Conservation (phyloP, 805 yeast species). For the Brettanomyces custersianus region DNA sequence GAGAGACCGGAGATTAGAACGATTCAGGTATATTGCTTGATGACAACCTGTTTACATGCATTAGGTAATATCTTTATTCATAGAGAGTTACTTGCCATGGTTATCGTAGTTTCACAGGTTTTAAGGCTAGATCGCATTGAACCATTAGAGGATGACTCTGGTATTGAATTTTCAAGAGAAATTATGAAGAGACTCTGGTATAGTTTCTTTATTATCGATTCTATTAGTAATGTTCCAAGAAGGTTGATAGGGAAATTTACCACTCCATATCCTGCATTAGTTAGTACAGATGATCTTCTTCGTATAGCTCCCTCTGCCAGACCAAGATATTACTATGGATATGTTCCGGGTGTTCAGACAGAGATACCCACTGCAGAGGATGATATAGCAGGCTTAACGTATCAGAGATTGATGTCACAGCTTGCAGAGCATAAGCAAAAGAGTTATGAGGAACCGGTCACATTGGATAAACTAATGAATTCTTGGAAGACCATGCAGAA, state of each 20-base stretch:
- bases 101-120: constrained; percentile 13
- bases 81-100: constrained; percentile 11
- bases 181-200: constrained; percentile 17
- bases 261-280: constrained; percentile 15
- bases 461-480: constrained; percentile 3
- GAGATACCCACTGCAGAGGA: constrained; percentile 1
- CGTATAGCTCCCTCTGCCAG: no score
- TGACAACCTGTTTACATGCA: constrained; percentile 18
- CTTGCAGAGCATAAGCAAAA: constrained; percentile 1
- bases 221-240: constrained; percentile 18
- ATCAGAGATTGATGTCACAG: constrained; percentile 2
- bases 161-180: constrained; percentile 7
- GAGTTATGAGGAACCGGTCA: neutral
- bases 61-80: constrained; percentile 17
- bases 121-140: constrained; percentile 6
- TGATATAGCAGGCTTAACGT: constrained; percentile 4
- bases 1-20: constrained; percentile 18
- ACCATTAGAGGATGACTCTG: constrained; percentile 4
- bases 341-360: no score
- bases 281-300: constrained; percentile 7
- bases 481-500: constrained; percentile 11
- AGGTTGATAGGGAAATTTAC: constrained; percentile 11
- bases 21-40: constrained; percentile 16
- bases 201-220: constrained; percentile 18
- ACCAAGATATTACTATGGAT: neutral